A percentile compares a stretch with the other conserved stretches of the same genome.
Conservation (phyloP, 352 stramenopile genomes). For the Globisporangium viniferum region DNA sequence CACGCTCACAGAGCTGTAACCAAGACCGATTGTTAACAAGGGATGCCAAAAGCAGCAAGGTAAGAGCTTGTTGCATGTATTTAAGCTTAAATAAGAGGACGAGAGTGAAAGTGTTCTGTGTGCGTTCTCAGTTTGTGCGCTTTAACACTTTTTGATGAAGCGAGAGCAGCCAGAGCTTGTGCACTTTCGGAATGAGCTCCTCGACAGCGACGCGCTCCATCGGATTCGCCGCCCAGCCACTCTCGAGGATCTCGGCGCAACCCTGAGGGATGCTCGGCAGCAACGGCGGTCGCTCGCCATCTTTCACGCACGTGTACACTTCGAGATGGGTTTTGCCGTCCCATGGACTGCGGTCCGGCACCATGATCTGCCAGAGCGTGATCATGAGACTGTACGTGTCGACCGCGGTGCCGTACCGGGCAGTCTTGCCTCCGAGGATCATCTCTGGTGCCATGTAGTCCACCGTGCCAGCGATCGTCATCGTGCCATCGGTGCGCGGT, state of each 20-base stretch:
- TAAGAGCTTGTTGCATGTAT: not conserved
- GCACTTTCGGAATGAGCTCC: conserved; percentile 74
- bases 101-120: not conserved
- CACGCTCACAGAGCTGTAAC: conserved; percentile 17
- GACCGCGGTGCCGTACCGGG: conserved; percentile 69
- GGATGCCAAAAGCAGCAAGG: not conserved
- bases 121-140: conserved; percentile 34
- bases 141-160: conserved; percentile 73
- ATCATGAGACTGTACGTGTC: conserved; percentile 88
- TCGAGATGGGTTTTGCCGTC: conserved; percentile 70
- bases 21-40: not conserved
- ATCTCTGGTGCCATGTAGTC: conserved; percentile 87
- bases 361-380: conserved; percentile 86
- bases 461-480: conserved; percentile 84
- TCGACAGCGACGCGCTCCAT: conserved; percentile 69
- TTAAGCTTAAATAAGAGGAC: conserved; percentile 12
- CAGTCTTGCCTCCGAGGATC: conserved; percentile 80
- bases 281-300: conserved; percentile 69
- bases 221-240: conserved; percentile 68
- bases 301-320: conserved; percentile 72
- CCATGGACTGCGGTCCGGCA: conserved; percentile 73
- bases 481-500: conserved; percentile 70
- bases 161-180: conserved; percentile 73
- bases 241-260: conserved; percentile 71
- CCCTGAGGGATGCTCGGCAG: conserved; percentile 64